Base-by-base conservation (phyloP, 108 stramenopile species). In the Discostella pseudostelligera region DNA sequence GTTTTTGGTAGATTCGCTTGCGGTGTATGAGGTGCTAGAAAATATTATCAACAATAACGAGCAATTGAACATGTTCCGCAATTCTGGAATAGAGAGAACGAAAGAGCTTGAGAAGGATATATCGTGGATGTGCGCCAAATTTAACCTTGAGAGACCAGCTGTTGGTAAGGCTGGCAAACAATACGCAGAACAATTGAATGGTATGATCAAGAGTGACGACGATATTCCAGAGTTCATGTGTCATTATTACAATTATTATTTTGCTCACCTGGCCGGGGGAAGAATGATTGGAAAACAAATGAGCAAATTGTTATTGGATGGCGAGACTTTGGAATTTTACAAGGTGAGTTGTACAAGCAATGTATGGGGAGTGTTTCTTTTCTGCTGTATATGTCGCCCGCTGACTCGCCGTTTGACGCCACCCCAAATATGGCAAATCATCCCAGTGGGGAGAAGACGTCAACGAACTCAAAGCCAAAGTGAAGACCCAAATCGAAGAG, bases 221-320 rank as follows among this genome's bases (percentile, higher is more conserved):
- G 68, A 77, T 17, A 72, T 95, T 58, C 91, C 96, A 25, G 89
- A 84, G 66, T 93, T 96, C 62, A 85, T 96, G 74, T 95, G 94
- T 48, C 96, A 96, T 74, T 96, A 83, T 74, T 96, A 95, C 81
- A 96, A 96, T 75, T 92, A 84, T 76, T 95, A 95, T 67, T 96
- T 96, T 74, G 96, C 96, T 6, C 95, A 96, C 56, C 85, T 91
- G 11, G 95, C 92, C 32, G 95, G 93, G 17, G 93, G 95, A 5
- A 62, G 89, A 42, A 95, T 97, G 93, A 97, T 97, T 66, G 96
- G 96, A 4, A 88, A 89, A 58, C 84, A 90, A 69, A 95, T 97
- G 89, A 78, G 81, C 28, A 79, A 86, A 8, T 54, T 83, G 59
- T 62, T 95, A 53, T 65, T 96, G 48, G 90, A 91, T 32, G 85